Evolutionary conservation across 1,139 yeast species (phyloP), one percentile per base, ranked within the genome.

Genomic region (Diutina mesorugosa): DNA sequence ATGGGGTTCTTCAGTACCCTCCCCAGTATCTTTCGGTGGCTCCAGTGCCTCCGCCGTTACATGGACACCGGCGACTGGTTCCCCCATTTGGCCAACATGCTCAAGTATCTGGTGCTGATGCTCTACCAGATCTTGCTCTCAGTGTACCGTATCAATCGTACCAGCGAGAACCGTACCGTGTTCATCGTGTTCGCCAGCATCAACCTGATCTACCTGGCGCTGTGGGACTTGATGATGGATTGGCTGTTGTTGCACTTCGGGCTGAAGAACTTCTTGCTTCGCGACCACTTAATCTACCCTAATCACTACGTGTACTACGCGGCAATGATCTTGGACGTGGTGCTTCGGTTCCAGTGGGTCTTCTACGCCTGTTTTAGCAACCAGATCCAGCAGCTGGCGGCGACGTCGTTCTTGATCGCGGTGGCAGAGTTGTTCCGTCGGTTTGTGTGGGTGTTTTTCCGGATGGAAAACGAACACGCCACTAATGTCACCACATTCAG

Each of bases 141-240:
- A 70, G 72, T 86, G 38, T 91, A 90, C 67, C 80, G 99, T 62
- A 87, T 89, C 56, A 77, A 83, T 50, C 72, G 76, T 14, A 63
- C 72, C 0, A 59, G 65, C 1, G 64, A 67, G 14, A 73, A 80
- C 61, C 74, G 85, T 58, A 79, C 80, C 0, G 74, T 80, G 1
- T 87, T 90, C 64, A 87, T 93, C 35, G 69, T 83, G 1, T 80
- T 90, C 72, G 97, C 96, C 0, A 67, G 79, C 1, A 61, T 88
- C 51, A 91, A 93, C 67, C 84, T 97, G 0, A 58, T 85, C 0
- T 81, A 80, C 65, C 78, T 90, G 35, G 70, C 88, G 0, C 63
- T 84, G 12, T 93, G 99, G 99, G 99, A 93, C 70, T 71, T 95
- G 10, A 74, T 90, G 46, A 90, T 93, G 96, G 99, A 93, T 73